Conservation (phyloP, 2,329 filamentous ascomycete species). For the Phaeosphaeria sp. region DNA sequence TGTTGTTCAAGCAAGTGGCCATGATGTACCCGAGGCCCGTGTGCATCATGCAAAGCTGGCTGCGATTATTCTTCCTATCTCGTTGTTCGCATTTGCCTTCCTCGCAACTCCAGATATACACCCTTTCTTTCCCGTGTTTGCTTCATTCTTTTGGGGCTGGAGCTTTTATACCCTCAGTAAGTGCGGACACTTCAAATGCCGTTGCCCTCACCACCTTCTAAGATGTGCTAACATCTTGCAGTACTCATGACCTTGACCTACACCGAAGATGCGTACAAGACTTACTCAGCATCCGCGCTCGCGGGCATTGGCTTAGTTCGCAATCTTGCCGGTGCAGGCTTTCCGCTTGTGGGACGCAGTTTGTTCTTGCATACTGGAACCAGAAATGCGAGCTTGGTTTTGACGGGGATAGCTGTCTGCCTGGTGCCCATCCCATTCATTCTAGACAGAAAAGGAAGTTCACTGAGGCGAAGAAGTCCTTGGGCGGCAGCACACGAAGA, state of each 20-base stretch:
- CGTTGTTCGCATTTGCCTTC: conserved; percentile 48
- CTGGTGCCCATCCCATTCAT: conserved; percentile 45
- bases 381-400: conserved; percentile 37
- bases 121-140: conserved; percentile 56
- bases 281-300: conserved; percentile 51
- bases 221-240: neutral
- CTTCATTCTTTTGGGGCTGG: conserved; percentile 58
- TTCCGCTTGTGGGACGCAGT: conserved; percentile 39
- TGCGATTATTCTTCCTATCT: conserved; percentile 44
- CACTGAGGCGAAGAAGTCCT: conserved; percentile 45
- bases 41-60: conserved; percentile 51
- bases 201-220: too few relatives aligned
- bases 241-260: conserved; percentile 58
- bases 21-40: conserved; percentile 52
- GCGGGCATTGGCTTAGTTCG: conserved; percentile 50
- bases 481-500: conserved; percentile 49
- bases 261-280: conserved; percentile 57
- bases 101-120: conserved; percentile 33
- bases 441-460: conserved; percentile 40
- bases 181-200: too few relatives aligned
- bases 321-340: conserved; percentile 46
- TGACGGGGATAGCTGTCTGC: conserved; percentile 35
- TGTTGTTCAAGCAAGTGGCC: conserved; percentile 39
- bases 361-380: conserved; percentile 41
- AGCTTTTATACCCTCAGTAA: conserved; percentile 57